A percentile compares a stretch with the other conserved stretches of the same genome.
These are phyloP conservation scores for Micractinium conductrix DNA, from an alignment of 139 green algal genomes.

Conservation along the genomic window DNA sequence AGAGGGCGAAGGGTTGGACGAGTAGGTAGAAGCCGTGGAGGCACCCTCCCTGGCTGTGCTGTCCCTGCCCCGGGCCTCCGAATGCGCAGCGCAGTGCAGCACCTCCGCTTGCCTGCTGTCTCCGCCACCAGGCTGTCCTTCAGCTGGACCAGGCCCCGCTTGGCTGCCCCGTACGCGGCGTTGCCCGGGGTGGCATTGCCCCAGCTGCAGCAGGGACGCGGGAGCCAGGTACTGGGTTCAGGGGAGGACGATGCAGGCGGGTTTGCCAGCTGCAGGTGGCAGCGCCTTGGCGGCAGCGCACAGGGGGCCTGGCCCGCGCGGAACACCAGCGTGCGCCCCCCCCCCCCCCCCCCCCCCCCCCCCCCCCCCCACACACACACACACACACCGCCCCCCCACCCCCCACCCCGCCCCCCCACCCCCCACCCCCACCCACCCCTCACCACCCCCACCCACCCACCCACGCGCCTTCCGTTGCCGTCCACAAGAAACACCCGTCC, in stretches of 20 bases:
- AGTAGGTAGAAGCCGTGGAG: no score
- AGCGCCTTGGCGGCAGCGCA: not conserved
- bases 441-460: no score
- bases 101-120: no score
- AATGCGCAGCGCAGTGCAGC: no score
- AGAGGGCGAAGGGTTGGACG: no score
- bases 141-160: slow-evolving; percentile 49
- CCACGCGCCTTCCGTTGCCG: slow-evolving; percentile 35
- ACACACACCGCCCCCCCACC: not conserved
- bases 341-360: no score
- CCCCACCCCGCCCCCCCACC: no score
- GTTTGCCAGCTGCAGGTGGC: not conserved
- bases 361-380: not conserved
- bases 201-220: not conserved
- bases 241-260: not conserved
- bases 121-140: slow-evolving; percentile 45
- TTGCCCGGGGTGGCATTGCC: slow-evolving; percentile 44
- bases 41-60: no score
- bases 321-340: no score
- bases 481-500: slow-evolving; percentile 59
- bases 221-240: not conserved
- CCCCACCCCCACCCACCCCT: no score
- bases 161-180: slow-evolving; percentile 52
- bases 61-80: no score
- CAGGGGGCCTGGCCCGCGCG: not conserved